phyloP scores from a whole-genome alignment of 1,139 yeast genomes.

The Blastobotrys capitulatus region DNA sequence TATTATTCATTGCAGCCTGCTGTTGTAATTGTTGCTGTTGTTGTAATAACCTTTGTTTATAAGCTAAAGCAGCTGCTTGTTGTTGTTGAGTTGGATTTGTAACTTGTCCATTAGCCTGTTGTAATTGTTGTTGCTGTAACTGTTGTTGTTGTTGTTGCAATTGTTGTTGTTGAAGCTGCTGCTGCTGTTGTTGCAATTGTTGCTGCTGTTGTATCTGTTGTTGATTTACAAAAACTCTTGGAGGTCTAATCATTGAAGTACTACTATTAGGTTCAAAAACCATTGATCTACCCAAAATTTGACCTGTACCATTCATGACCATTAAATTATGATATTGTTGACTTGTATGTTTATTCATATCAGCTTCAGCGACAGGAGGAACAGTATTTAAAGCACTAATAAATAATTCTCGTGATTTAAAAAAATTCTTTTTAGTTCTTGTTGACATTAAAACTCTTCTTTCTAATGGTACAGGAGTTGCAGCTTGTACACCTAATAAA shows the following conservation, averaged over 20 bases:
- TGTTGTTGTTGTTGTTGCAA: slow-evolving; percentile 1
- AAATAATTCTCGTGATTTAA: slow-evolving; percentile 56
- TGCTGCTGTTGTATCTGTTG: slow-evolving; percentile 24
- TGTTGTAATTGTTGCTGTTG: no score
- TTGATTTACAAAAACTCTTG: slow-evolving; percentile 26
- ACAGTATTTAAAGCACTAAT: slow-evolving; percentile 30
- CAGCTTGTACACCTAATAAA: slow-evolving; percentile 74
- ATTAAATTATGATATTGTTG: slow-evolving; percentile 18
- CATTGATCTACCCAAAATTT: slow-evolving; percentile 32
- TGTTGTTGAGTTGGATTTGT: no score
- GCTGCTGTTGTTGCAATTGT: slow-evolving; percentile 20
- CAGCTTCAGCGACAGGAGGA: slow-evolving; percentile 17
- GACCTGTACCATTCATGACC: slow-evolving; percentile 33
- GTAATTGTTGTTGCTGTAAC: not conserved
- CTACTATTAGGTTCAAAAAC: slow-evolving; percentile 28
- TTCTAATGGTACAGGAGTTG: slow-evolving; percentile 77
- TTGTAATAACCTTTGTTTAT: no score
- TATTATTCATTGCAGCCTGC: no score
- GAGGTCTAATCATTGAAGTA: slow-evolving; percentile 30
- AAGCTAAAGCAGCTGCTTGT: no score
- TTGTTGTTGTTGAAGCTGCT: not conserved
- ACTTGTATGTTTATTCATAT: not conserved
- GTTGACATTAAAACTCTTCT: slow-evolving; percentile 66
- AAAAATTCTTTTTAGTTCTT: slow-evolving; percentile 60
- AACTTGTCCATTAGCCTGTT: no score